Percentiles rank a stretch among this genome's conserved stretches.
Evolutionary conservation across 495 filamentous ascomycete genomes (phyloP).

Genomic region (Pyrenula aspistea): DNA sequence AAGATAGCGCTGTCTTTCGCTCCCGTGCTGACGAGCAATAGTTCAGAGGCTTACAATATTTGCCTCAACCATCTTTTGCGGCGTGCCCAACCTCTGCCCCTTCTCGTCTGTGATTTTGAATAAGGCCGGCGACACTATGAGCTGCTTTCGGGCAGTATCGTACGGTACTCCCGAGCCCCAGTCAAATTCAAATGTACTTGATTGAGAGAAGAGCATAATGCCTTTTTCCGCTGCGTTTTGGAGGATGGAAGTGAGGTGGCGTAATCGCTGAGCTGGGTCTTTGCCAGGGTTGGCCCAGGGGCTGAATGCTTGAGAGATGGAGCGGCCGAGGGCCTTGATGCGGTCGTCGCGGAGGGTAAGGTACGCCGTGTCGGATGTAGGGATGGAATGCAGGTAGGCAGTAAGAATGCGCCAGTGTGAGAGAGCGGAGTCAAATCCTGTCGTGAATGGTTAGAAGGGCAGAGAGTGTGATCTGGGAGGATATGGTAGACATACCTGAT

Average conservation of each 20-base stretch:
- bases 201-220: slow-evolving; percentile 10
- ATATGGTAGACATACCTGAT: too few species aligned
- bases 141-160: not conserved
- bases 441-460: not conserved
- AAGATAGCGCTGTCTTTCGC: too few species aligned
- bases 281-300: slow-evolving; percentile 7
- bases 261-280: slow-evolving; percentile 3
- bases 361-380: slow-evolving; percentile 3
- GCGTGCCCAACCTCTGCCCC: slow-evolving; percentile 1
- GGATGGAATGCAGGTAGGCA: slow-evolving; percentile 4
- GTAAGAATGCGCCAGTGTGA: slow-evolving; percentile 12
- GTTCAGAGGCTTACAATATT: not conserved
- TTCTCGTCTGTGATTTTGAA: slow-evolving; percentile 8
- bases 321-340: slow-evolving; percentile 1
- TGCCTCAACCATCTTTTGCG: slow-evolving; percentile 1
- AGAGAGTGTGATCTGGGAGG: too few species aligned
- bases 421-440: slow-evolving; percentile 2
- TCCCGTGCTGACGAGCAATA: too few species aligned
- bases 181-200: slow-evolving; percentile 4
- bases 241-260: slow-evolving; percentile 6
- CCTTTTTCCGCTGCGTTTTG: slow-evolving; percentile 6
- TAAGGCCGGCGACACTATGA: slow-evolving; percentile 6
- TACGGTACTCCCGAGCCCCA: slow-evolving; percentile 1
- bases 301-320: slow-evolving; percentile 4
- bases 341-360: slow-evolving; percentile 2